Base-by-base conservation (phyloP, 2,329 filamentous ascomycete species). In the Pseudocercospora musae region DNA sequence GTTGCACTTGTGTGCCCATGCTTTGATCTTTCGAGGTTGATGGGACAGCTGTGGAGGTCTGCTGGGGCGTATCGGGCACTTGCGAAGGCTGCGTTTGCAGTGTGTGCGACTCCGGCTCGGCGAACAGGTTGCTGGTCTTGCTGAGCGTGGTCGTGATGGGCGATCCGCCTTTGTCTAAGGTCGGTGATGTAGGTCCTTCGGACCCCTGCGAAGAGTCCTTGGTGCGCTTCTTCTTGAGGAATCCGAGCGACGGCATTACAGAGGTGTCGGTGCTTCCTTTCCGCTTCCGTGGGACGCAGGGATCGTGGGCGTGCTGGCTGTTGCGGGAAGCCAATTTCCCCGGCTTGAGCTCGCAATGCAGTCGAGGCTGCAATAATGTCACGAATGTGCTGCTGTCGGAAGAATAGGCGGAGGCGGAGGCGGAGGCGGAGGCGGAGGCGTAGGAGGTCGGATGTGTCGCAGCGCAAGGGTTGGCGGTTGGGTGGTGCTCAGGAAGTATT, bases 141-240 rank as follows among this genome's bases (percentile, higher is more conserved):
- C 66, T 76, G 84, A 85, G 64, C 78, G 79, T 77, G 79, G 84
- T 66, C 80, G 80, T 59, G 80, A 80, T 66, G 18, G 72, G 70
- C 58, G 71, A 70, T 60, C 65, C 66, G 62, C 60, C 64, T 50
- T 66, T 67, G 59, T 66, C 67, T 37, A 65, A 89, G 69, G 83
- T 83, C 73, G 87, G 83, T 74, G 87, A 86, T 71, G 84, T 84
- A 76, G 91, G 87, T 76, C 78, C 77, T 87, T 67, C 64, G 76
- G 77, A 78, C 68, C 82, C 80, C 71, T 80, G 78, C 61, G 70
- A 64, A 72, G 87, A 90, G 82, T 97, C 92, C 87, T 92, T 96
- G 81, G 92, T 96, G 86, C 92, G 89, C 86, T 96, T 96, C 87
- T 96, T 98, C 86, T 97, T 97, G 77, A 98, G 87, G 77, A 97